Percentiles rank a stretch among this genome's conserved stretches.
phyloP scores from a whole-genome alignment of 108 stramenopile genomes.

The Epithemia pelagica region DNA sequence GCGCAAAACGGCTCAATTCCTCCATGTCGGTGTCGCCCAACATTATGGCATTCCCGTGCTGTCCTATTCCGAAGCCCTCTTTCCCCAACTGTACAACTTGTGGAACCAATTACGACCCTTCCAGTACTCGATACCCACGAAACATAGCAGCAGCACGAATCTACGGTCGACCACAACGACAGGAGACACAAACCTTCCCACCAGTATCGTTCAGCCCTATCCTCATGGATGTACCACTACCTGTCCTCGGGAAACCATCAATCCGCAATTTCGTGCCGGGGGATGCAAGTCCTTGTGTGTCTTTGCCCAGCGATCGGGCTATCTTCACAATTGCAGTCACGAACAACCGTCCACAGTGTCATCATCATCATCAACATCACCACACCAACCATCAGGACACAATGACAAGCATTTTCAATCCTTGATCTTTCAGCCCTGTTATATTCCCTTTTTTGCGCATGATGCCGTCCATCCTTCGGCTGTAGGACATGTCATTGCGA shows the following conservation, averaged over 20 bases:
- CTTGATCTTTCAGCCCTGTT: conserved; percentile 31
- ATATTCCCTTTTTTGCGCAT: conserved; percentile 41
- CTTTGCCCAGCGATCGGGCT: no score
- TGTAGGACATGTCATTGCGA: conserved; percentile 42
- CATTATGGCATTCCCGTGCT: conserved; percentile 62
- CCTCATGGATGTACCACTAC: no score
- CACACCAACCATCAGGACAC: conserved; percentile 20
- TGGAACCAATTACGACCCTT: conserved; percentile 22
- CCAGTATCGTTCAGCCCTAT: no score
- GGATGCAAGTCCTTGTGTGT: no score
- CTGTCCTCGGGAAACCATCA: no score
- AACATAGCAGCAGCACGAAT: conserved; percentile 13
- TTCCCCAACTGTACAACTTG: conserved; percentile 28
- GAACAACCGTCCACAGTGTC: conserved; percentile 39
- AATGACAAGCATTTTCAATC: conserved; percentile 20
- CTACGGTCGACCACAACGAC: no score
- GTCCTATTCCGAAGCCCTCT: conserved; percentile 49
- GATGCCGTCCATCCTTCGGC: conserved; percentile 48
- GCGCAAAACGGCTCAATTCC: conserved; percentile 43
- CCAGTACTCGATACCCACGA: conserved; percentile 28
- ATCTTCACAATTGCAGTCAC: no score
- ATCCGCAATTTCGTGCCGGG: no score
- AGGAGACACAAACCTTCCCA: no score
- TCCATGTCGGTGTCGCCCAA: conserved; percentile 58
- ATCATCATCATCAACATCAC: conserved; percentile 43